phyloP scores from a whole-genome alignment of 2,329 filamentous ascomycete genomes.

The Elsinoe arachidis region DNA sequence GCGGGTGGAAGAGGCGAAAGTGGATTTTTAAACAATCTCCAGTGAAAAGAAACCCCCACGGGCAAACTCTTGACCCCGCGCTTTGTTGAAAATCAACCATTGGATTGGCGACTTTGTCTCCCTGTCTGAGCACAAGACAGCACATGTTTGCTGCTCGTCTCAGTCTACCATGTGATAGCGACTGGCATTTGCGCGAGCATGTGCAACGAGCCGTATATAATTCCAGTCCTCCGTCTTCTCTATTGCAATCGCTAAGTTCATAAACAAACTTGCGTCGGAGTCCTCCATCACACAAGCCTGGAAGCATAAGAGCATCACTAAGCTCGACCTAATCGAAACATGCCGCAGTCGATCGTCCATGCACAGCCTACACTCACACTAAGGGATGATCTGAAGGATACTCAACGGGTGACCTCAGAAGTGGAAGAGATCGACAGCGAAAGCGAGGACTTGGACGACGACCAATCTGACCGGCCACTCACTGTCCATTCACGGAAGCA shows the following conservation, averaged over 20 bases:
- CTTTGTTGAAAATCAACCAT: not conserved
- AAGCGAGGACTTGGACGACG: conserved; percentile 20
- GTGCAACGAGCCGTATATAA: no score
- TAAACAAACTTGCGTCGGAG: no score
- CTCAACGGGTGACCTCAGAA: not conserved
- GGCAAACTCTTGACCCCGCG: not conserved
- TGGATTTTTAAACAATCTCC: not conserved
- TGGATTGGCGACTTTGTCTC: not conserved
- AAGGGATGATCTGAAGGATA: not conserved
- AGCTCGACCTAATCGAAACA: not conserved
- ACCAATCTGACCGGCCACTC: conserved; percentile 10
- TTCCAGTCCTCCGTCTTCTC: no score
- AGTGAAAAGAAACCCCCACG: not conserved
- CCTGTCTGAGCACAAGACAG: not conserved
- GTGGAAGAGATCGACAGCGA: not conserved
- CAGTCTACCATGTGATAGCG: not conserved
- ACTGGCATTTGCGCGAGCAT: no score
- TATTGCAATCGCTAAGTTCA: no score
- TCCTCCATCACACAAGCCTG: no score
- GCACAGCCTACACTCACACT: not conserved
- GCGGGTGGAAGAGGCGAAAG: not conserved
- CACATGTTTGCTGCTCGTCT: not conserved
- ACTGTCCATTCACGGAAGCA: conserved; percentile 15
- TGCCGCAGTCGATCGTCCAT: not conserved
- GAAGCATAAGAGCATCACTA: no score